Base-by-base conservation (phyloP, 306 rosid species). In the Astragalus membranaceus region DNA sequence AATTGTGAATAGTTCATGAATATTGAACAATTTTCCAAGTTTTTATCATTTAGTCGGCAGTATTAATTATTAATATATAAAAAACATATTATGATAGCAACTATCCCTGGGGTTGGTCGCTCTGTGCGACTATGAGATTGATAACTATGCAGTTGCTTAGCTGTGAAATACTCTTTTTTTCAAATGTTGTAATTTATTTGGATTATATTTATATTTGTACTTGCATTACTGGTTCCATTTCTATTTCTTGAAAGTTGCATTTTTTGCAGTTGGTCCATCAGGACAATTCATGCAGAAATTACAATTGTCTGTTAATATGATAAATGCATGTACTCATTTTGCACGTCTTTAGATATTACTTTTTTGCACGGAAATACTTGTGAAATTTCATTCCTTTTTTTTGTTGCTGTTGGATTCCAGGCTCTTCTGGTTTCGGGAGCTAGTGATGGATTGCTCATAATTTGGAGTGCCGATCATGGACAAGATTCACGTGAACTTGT, bases 401-500 rank as follows among this genome's bases (percentile, higher is more conserved):
- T 56, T 78, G 36, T 70, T 75, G 16, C 74, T 68, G 67, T 64
- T 63, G 60, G 73, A 70, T 67, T 70, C 81, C 85, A 95, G 99
- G 92, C 96, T 58, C 97, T 91, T 81, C 61, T 95, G 80, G 96
- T 95, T 67, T 95, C 99, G 0, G 99, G 99, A 48, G 97, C 88
- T 75, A 95, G 84, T 82, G 99, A 95, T 81, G 99, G 97, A 48
- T 79, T 95, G 83, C 95, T 95, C 70, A 87, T 95, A 74, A 76
- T 91, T 60, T 95, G 99, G 99, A 95, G 92, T 86, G 97, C 97
- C 3, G 99, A 95, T 82, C 95, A 95, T 50, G 79, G 89, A 70
- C 99, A 86, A 76, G 97, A 91, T 85, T 91, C 99, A 60, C 94
- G 95, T 79, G 99, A 95, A 82, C 96, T 95, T 73, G 97, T 89